Evolutionary conservation across 805 yeast genomes (phyloP), one percentile per base, ranked within the genome.

Genomic region (Metschnikowia noctiluminum): DNA sequence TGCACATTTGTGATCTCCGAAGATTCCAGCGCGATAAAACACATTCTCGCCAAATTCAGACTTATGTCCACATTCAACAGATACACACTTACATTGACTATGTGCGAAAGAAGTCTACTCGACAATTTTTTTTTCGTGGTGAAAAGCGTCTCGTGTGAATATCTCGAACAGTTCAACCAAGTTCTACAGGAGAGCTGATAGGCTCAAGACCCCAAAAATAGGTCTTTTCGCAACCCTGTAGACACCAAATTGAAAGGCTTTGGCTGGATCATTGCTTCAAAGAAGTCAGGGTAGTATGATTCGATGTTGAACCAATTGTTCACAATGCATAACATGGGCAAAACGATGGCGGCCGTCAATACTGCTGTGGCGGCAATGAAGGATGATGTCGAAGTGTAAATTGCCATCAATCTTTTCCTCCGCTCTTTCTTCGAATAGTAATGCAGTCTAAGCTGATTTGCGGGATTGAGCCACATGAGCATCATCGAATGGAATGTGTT

Each of bases 401-500:
- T 35, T 13, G 42, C 46, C 42, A 35, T 14, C 13, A 45, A 27
- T 30, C 49, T 46, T 9, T 28, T 35, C 66, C 52, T 66, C 68
- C 44, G 74, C 61, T 52, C 70, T 69, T 47, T 74, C 15, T 71
- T 64, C 1, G 80, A 67, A 7, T 78, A 64, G 2, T 78, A 66
- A 26, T 72, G 73, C 3, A 79, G 75, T 8, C 80, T 68, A 2
- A 80, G 60, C 56, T 80, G 84, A 37, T 69, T 66, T 5, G 71
- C 70, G 2, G 88, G 87, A 46, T 73, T 77, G 49, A 85, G 66
- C 92, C 92, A 86, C 55, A 85, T 77, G 34, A 86, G 67, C 60
- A 82, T 69, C 68, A 80, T 68, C 1, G 89, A 79, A 58, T 86
- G 94, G 78, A 84, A 77, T 41, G 74, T 75, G 58, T 84, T 86